These are phyloP conservation scores for Amanita rubescens DNA, from an alignment of 768 basidiomycete genomes.

Conservation along the genomic window DNA sequence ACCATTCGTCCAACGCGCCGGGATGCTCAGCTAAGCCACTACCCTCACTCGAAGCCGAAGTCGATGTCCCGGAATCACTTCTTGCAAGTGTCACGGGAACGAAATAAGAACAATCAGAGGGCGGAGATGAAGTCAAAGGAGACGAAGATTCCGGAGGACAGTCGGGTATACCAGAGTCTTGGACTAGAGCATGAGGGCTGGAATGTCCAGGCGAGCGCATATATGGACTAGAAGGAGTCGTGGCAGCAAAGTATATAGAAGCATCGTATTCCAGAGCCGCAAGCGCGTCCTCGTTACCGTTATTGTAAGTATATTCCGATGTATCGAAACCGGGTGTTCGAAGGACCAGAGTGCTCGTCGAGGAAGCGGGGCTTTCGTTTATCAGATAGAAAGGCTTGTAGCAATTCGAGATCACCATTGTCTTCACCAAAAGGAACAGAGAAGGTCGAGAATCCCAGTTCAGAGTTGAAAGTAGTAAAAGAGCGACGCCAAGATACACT, in stretches of 20 bases:
- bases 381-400: not conserved
- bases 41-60: not conserved
- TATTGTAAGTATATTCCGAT: no score
- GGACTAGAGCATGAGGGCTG: not conserved
- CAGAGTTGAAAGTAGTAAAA: no score
- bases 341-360: constrained; percentile 4
- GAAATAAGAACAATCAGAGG: not conserved
- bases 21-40: not conserved
- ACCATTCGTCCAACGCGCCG: not conserved
- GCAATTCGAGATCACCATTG: not conserved
- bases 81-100: not conserved
- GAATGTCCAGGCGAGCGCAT: constrained; percentile 2
- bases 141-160: constrained; percentile 5
- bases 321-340: not conserved
- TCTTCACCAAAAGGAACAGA: not conserved
- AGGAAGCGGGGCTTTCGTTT: constrained; percentile 2
- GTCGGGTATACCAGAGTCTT: not conserved
- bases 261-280: not conserved
- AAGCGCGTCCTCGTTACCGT: no score
- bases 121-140: not conserved
- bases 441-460: no score
- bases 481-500: no score
- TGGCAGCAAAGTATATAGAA: not conserved
- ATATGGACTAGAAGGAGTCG: constrained; percentile 1
- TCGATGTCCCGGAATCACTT: not conserved